Evolutionary conservation across 192 early-diverging fungal species (phyloP), one percentile per base, ranked within the genome.

Genomic region (Radiomyces spectabilis): DNA sequence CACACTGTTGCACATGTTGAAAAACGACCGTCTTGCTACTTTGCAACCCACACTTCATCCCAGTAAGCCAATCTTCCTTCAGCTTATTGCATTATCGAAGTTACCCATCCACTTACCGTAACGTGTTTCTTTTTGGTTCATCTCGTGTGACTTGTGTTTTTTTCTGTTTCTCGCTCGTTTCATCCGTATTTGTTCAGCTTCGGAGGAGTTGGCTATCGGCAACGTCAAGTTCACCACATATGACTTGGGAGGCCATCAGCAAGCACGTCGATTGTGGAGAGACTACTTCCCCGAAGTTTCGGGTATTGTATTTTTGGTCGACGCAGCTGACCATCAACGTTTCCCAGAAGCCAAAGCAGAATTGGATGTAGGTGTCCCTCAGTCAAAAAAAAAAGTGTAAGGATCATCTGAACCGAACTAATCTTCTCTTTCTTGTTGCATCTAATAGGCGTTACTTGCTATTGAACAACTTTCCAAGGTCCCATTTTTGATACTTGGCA

Each of bases 221-320:
- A 95, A 95, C 64, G 87, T 97, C 57, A 88, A 85, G 66, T 97
- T 99, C 77, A 97, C 90, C 38, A 99, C 96, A 30, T 96, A 88
- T 57, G 96, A 99, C 84, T 77, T 99, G 50, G 96, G 96, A 59
- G 96, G 96, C 22, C 96, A 99, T 76, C 72, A 79, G 66, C 93
- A 96, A 73, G 92, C 96, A 37, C 94, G 96, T 48, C 85, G 96
- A 58, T 81, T 99, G 64, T 99, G 96, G 96, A 92, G 89, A 71
- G 93, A 99, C 65, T 99, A 99, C 73, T 97, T 96, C 74, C 93
- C 94, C 34, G 96, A 97, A 64, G 94, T 97, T 51, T 86, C 88
- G 57, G 96, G 94, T 34, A 96, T 99, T 59, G 93, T 99, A 48
- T 99, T 97, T 76, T 77, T 99, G 63, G 94, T 99, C 13, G 96